Evolutionary conservation across 768 basidiomycete genomes (phyloP), one percentile per base, ranked within the genome.

Genomic region (Russula emetica): DNA sequence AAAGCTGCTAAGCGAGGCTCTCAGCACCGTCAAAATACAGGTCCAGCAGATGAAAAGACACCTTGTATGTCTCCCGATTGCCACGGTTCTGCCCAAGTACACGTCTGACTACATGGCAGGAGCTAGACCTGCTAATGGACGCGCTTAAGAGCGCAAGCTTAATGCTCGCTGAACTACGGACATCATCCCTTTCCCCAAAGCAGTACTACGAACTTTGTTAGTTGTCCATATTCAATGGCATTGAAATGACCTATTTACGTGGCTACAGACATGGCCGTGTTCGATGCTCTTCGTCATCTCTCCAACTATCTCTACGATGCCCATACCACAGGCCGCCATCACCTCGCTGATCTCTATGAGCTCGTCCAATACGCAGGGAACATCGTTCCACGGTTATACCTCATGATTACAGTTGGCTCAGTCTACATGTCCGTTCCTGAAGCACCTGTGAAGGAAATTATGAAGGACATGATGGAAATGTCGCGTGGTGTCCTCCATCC

Each of bases 401-500:
- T 98, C 71, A 98, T 99, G 97, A 97, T 98, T 70, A 98, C 97
- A 44, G 96, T 99, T 66, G 97, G 97, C 67, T 92, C 96, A 0
- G 95, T 98, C 40, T 99, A 98, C 81, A 98, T 99, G 97, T 94
- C 94, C 32, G 87, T 98, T 57, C 86, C 94, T 2, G 96, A 97
- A 63, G 95, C 96, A 11, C 96, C 96, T 5, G 87, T 98, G 61
- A 97, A 94, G 80, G 96, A 99, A 78, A 94, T 99, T 66, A 99
- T 98, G 96, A 98, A 97, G 81, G 97, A 99, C 76, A 98, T 98
- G 96, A 90, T 99, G 90, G 97, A 99, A 76, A 98, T 98, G 97
- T 94, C 94, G 40, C 81, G 94, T 22, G 97, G 97, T 65, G 94
- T 99, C 5, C 81, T 98, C 67, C 94, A 98, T 73, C 96, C 97